Evolutionary conservation across 306 rosid genomes (phyloP), one percentile per base, ranked within the genome.

Genomic region (Pterocarpus santalinus): DNA sequence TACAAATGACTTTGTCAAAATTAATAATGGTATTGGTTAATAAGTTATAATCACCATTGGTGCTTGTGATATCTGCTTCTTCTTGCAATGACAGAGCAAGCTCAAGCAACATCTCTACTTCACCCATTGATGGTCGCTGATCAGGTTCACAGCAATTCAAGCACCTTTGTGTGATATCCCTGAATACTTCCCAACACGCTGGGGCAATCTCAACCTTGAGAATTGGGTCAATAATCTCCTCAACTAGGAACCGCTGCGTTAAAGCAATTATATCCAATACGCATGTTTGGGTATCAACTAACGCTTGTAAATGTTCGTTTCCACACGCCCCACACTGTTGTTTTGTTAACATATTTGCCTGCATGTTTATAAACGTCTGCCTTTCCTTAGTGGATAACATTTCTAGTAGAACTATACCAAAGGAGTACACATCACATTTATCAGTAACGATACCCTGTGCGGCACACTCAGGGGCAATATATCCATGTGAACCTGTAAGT

Each of bases 31-130:
- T 43, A 3, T n/a, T 68, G 44, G 82, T 41, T 4, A 15, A 41
- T n/a, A 78, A 32, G 49, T 1, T 33, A 79, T 28, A 69, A 6
- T 46, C 15, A 57, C 8, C 11, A 34, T 1, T 30, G 12, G 12
- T 32, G 7, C 5, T 79, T 33, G 6, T 41, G 36, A 14, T 39
- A 43, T 73, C 78, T 51, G 85, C 88, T 0, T 62, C 65, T 51
- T 58, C 83, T 17, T 87, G 87, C 63, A 82, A 3, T 38, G 63
- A 34, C 55, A 87, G 30, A 3, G 76, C 83, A 35, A 6, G 38
- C 75, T 85, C 90, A 46, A 87, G 87, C 46, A 44, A 57, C 22
- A 78, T 62, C 77, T 44, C 74, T 60, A 81, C 88, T 47, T 87
- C 90, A 30, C 84, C 79, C 79, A 84, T 87, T 30, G 76, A 8